Base-by-base conservation (phyloP, 371 early-diverging fungal species). In the Circinella umbellata region DNA sequence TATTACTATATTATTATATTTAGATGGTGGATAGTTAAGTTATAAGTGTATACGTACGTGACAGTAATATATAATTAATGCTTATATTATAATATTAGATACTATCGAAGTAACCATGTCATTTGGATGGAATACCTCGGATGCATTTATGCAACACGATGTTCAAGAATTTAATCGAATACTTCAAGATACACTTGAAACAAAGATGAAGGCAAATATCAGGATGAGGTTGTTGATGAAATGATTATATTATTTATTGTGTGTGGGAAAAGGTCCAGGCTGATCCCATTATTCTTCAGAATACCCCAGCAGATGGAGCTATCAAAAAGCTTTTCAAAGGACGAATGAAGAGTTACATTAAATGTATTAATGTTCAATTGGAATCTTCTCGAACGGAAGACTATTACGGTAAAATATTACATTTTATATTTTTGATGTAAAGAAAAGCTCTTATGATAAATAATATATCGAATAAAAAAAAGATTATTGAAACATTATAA, bases 121-220 rank as follows among this genome's bases (percentile, higher is more conserved):
- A 1, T 97, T 97, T 84, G 98, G 98, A 35, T 97, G 98, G 98
- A 92, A 95, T 75, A 88, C 95, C 3, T 69, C 88, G 60, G 97
- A 97, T 46, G 87, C 94, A 13, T 98, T 96, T 76, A 91, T 90
- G 90, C 97, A 98, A 83, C 98, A 96, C 74, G 98, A 98, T 77
- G 93, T 98, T 17, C 96, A 96, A 74, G 98, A 98, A 75, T 95
- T 98, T 71, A 94, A 95, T 82, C 86, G 97, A 35, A 93, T 97
- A 11, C 80, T 97, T 66, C 96, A 95, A 78, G 98, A 97, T 71
- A 93, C 91, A 73, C 80, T 98, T 65, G 97, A 97, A 81, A 89
- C 57, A 20, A 57, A 57, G 57, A 57, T 57, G 57, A 57, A 57
- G 57, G 57, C 57, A 57, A 57, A 57, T 57, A 57, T 57, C 34